Conservation (phyloP, 2,329 filamentous ascomycete genomes). For the Ophiostoma triangulosporum region DNA sequence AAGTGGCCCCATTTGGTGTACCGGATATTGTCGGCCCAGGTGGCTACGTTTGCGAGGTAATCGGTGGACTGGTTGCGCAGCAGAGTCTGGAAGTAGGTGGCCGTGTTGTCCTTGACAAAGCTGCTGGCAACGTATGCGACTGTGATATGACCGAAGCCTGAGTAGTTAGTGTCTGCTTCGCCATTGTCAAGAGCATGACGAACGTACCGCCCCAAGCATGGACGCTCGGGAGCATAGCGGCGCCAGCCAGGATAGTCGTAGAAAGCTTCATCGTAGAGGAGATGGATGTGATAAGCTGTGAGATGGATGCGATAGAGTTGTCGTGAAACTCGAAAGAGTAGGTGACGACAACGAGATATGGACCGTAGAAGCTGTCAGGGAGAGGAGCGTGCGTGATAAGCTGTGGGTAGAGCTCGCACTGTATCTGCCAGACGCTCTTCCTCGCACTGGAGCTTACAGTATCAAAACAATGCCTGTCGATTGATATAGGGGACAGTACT, state of each 20-base stretch:
- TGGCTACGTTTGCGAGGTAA: constrained; percentile 49
- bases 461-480: no score
- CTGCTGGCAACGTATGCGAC: constrained; percentile 49
- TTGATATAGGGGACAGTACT: no score
- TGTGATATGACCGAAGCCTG: constrained; percentile 51
- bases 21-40: constrained; percentile 53
- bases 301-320: no score
- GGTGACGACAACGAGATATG: no score
- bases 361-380: no score
- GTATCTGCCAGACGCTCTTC: no score
- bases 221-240: constrained; percentile 21
- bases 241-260: constrained; percentile 18
- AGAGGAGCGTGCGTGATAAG: no score
- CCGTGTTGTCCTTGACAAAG: constrained; percentile 44
- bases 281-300: no score
- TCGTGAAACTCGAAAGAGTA: background rate
- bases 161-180: background rate
- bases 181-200: background rate
- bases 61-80: constrained; percentile 39
- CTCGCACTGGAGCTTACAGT: no score
- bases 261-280: constrained; percentile 10
- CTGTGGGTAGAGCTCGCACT: no score
- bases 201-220: constrained; percentile 30
- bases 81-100: constrained; percentile 42
- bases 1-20: constrained; percentile 51